Base-by-base conservation (phyloP, 2,329 filamentous ascomycete genomes). In the Pseudofabraea citricarpa region DNA sequence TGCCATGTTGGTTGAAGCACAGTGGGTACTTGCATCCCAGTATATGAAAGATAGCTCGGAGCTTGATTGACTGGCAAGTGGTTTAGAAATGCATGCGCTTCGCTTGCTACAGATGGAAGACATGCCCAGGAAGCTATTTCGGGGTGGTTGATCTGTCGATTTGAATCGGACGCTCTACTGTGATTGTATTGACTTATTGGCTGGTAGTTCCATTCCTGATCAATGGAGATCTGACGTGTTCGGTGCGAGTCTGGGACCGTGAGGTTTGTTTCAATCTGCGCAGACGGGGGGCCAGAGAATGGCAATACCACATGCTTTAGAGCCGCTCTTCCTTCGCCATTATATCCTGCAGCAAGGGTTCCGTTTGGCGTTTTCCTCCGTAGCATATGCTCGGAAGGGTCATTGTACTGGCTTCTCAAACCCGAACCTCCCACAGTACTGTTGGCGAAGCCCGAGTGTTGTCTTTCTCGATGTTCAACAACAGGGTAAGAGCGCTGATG, bases 351-450 rank as follows among this genome's bases (percentile, higher is more conserved):
- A 52, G 91, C 85, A 48, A 97, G 77, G 27, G 90, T 95, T n/a
- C 91, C 93, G 58, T 84, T 91, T 4, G 91, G 93, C 7, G 91
- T 97, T 65, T 97, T 97, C 53, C 91, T 81, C 52, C 91, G 81
- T 44, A 96, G 72, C 55, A 88, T 86, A 63, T 95, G 83, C 63
- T 95, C 89, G n/a, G 56, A 51, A 7, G 53, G 51, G 39, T 59
- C 53, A 48, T 57, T 47, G 38, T 59, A 58, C 13, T 52, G 49
- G n/a, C 54, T 49, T 37, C 45, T 43, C 36, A 51, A 47, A 10
- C 48, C 26, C 21, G 49, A 47, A 19, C 42, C 46, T 18, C 31
- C 40, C n/a, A 45, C 44, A 18, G n/a, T 36, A 12, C 43, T 42
- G 5, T 43, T 43, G 16, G 33, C 32, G 31, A 52, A 35, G 19